Evolutionary conservation across 2,329 filamentous ascomycete genomes (phyloP), one percentile per base, ranked within the genome.

Genomic region (Hymenoscyphus repandus): DNA sequence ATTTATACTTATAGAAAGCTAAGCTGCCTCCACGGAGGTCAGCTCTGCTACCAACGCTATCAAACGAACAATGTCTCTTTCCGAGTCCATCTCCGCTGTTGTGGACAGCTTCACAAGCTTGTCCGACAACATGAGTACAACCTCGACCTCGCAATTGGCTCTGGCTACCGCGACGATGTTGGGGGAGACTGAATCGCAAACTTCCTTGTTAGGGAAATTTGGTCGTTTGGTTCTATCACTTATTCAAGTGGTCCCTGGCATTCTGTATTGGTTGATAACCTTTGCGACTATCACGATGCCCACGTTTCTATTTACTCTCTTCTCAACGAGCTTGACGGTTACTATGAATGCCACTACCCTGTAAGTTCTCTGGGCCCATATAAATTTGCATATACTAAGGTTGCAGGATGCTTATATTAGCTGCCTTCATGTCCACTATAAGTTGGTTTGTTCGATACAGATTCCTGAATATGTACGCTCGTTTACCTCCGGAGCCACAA

Each of bases 291-390:
- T 97, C 59, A 95, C 89, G 13, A 69, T 96, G 52, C 93, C 93
- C 39, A 90, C 89, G 67, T 82, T 93, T 69, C 79, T 97, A 15
- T 99, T 95, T 68, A 88, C 84, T 5, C 75, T 96, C 55, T 89
- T 96, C 65, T 96, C 90, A 5, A 92, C 90, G 57, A 96, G 88
- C 69, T 75, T 95, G 74, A 99, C 93, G 0, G 89, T 99, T 65
- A 99, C 93, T 10, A 95, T 99, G 91, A 97, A 97, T 68, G 92
- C 93, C 61, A 97, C 92, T 17, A 99, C 93, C 15, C 71, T 99
- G 83, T 95, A 82, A 66, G 83, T 36, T 6, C 50, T 20, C 39
- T 27, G 22, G 22, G 11, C 32, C 56, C 64, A 56, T 60, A 55
- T 37, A 11, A 36, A 31, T 33, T 2, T n/a, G 36, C 18, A 20